Evolutionary conservation across 2,329 filamentous ascomycete genomes (phyloP), one percentile per base, ranked within the genome.

Genomic region (Aspergillus awamori): DNA sequence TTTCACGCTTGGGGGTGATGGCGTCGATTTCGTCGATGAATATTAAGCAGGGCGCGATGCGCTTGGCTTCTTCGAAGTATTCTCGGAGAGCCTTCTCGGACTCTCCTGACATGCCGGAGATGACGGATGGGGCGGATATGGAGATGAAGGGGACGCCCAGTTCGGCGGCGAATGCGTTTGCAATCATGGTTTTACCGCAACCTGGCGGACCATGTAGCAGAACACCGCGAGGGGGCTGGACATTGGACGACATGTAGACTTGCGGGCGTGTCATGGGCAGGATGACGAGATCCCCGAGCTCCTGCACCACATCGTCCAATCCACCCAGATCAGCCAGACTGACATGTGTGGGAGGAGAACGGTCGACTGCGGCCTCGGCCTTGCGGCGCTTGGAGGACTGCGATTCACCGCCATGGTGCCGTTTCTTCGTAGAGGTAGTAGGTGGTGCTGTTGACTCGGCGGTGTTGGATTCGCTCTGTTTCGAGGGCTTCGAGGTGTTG

Each of bases 21-120:
- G 90, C 89, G 75, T 99, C 93, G 56, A 98, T 91, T 68, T 97
- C 90, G 67, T 97, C 93, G 60, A 98, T 90, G 71, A 97, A 96
- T 4, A 99, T 84, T 5, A 99, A 82, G 70, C 92, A 96, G 0
- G 95, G 95, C 0, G 94, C 93, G 39, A 93, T 84, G 58, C 87
- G 85, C 73, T 91, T 92, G 0, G 95, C 95, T 71, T 95, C 91
- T 11, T 98, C 93, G 63, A 96, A 96, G 52, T 92, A 84, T 66
- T 94, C 91, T 38, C 92, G 83, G 28, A 96, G 86, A 62, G 92
- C 92, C 79, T 93, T 93, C 75, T 96, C 92, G 0, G 91, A 94
- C 72, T 95, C 92, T 68, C 92, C 92, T 36, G 91, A 95, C 87
- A 94, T 95, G 20, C 92, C 91, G 15, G 90, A 92, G 0, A 96